These are phyloP conservation scores for Candida maesae DNA, from an alignment of 805 yeast genomes.

Conservation along the genomic window DNA sequence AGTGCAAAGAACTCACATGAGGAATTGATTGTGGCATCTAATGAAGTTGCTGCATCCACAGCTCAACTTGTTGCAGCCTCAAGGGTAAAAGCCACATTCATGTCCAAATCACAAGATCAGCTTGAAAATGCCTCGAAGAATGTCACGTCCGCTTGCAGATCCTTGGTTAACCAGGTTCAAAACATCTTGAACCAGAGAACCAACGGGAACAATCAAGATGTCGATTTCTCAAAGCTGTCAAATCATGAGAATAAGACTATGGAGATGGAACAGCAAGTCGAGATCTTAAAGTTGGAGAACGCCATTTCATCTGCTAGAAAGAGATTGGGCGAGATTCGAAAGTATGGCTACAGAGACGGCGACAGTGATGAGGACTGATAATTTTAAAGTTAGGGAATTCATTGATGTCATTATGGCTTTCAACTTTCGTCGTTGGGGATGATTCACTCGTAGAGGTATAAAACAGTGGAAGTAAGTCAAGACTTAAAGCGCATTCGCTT, in stretches of 20 bases:
- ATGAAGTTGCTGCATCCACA: constrained; percentile 88
- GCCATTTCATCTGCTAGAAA: constrained; percentile 69
- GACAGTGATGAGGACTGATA: constrained; percentile 51
- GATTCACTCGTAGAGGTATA: too few relatives aligned
- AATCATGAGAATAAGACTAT: constrained; percentile 79
- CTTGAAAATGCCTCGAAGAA: constrained; percentile 65
- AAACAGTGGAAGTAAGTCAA: neutral
- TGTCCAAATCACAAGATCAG: constrained; percentile 71
- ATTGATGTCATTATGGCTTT: too few relatives aligned
- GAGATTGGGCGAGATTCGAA: constrained; percentile 79
- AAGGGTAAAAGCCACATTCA: constrained; percentile 74
- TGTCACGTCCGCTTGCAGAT: constrained; percentile 74
- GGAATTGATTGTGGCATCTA: constrained; percentile 83
- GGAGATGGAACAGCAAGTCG: constrained; percentile 93
- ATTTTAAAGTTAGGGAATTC: too few relatives aligned
- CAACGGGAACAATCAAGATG: constrained; percentile 33
- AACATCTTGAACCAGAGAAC: constrained; percentile 41
- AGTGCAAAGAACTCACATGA: constrained; percentile 64
- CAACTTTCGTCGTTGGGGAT: too few relatives aligned
- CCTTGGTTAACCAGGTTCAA: constrained; percentile 69
- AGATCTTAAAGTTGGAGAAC: constrained; percentile 78
- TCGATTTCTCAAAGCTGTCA: constrained; percentile 65
- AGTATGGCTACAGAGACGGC: constrained; percentile 64
- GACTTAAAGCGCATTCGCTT: constrained; percentile 29
- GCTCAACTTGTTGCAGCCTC: constrained; percentile 92